Conservation (phyloP, 495 filamentous ascomycete species). For the Elaphomyces granulatus region DNA sequence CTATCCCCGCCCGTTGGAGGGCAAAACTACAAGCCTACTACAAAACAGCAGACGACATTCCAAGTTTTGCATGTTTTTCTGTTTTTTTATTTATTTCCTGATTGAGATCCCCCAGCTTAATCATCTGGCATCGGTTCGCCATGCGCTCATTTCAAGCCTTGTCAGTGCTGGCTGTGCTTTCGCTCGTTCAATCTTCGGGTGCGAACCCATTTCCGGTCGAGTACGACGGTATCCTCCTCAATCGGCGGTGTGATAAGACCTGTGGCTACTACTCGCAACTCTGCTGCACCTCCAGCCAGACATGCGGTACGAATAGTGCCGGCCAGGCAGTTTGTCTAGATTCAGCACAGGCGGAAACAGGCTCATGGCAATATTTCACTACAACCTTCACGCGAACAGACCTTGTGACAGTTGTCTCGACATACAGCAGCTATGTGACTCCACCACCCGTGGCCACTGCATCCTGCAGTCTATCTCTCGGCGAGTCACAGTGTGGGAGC, state of each 20-base stretch:
- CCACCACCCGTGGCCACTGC: constrained; percentile 28
- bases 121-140: too few relatives aligned
- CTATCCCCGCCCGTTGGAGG: too few relatives aligned
- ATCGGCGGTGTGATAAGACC: constrained; percentile 43
- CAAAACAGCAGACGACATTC: too few relatives aligned
- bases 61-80: too few relatives aligned
- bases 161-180: too few relatives aligned
- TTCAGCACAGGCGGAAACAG: constrained; percentile 14
- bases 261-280: constrained; percentile 55
- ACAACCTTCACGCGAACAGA: constrained; percentile 60
- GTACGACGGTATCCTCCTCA: constrained; percentile 7
- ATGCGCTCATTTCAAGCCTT: too few relatives aligned
- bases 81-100: too few relatives aligned
- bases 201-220: neutral
- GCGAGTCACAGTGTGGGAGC: constrained; percentile 52
- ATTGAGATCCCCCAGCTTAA: too few relatives aligned
- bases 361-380: constrained; percentile 47
- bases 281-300: constrained; percentile 47
- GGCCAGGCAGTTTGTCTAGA: constrained; percentile 41
- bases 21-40: too few relatives aligned
- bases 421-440: constrained; percentile 41
- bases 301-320: constrained; percentile 47
- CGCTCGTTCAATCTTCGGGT: too few relatives aligned
- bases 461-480: constrained; percentile 43
- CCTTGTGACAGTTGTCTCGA: constrained; percentile 47